Evolutionary conservation across 495 filamentous ascomycete genomes (phyloP), one percentile per base, ranked within the genome.

Genomic region (Tuber borchii): DNA sequence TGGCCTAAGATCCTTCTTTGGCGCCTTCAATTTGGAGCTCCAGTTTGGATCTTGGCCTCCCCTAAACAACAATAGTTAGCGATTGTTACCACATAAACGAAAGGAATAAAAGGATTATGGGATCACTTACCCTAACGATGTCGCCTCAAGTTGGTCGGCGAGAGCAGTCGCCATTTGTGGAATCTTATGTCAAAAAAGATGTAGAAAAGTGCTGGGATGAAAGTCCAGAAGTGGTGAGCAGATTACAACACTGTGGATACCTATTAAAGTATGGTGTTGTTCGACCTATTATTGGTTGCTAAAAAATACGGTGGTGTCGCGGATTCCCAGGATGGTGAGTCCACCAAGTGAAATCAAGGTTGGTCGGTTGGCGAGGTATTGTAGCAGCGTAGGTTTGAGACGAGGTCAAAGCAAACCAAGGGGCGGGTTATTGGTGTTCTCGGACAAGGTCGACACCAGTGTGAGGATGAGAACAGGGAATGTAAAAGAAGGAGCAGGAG

Each of bases 1-100:
- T 77, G 91, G 91, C 83, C 95, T 90, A 61, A 88, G 88, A 85
- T 99, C 95, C 85, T 92, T 96, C 56, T 89, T 87, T 26, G 93
- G 93, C 69, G 91, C 83, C 77, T 94, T 93, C 74, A 97, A 85
- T 73, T 87, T 89, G 73, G 90, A 89, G 84, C 93, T 96, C 91
- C 93, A 95, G 82, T 91, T 90, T 40, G 88, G 87, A 40, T 90
- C 88, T 79, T 87, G 81, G 56, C 56, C 56, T 74, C 75, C 75
- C 71, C 76, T 81, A 73, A 77, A 70, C 74, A 56, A 69, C 69
- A 51, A 74, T 43, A 72, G 68, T 76, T 42, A 77, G 40, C 74
- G 73, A 77, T 77, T 80, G 73, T 70, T 72, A 78, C 80, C 76
- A 80, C 75, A 70, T 19, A 73, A 72, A 74, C 46, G 65, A 12